Percentiles rank a stretch among this genome's conserved stretches.
These are phyloP conservation scores for Hymenoscyphus fructigenus DNA, from an alignment of 2,329 filamentous ascomycete genomes.

Conservation along the genomic window DNA sequence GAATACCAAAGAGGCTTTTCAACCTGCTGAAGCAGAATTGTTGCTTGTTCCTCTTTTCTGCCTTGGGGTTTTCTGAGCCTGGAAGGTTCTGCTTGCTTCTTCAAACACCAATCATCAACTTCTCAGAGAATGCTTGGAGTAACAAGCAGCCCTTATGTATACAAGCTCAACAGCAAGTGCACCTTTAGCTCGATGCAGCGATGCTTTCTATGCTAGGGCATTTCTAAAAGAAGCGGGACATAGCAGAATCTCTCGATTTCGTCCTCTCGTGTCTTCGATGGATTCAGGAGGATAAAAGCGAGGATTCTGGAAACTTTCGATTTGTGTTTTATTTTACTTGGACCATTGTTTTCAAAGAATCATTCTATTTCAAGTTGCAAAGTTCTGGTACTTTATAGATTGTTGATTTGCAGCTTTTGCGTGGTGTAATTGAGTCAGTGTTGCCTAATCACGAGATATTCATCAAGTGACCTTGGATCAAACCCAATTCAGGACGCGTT, in stretches of 20 bases:
- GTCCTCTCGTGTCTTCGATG: not conserved
- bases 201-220: not conserved
- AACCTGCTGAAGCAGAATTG: not conserved
- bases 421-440: conserved; percentile 4
- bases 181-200: not conserved
- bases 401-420: not conserved
- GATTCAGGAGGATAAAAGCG: not conserved
- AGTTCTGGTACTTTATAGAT: not conserved
- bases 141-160: not conserved
- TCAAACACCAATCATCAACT: not conserved
- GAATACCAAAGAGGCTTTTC: not conserved
- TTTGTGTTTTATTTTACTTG: not conserved
- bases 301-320: not conserved
- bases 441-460: conserved; percentile 6
- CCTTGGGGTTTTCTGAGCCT: not conserved
- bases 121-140: not conserved
- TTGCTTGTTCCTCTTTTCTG: not conserved
- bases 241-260: not conserved
- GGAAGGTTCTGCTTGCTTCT: not conserved
- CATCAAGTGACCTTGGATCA: not conserved
- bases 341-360: not conserved
- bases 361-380: not conserved
- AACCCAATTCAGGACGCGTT: not conserved
- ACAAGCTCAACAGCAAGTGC: not conserved
- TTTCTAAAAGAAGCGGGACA: not conserved